phyloP scores from a whole-genome alignment of 495 filamentous ascomycete genomes.

The Penicillium maclennaniae region DNA sequence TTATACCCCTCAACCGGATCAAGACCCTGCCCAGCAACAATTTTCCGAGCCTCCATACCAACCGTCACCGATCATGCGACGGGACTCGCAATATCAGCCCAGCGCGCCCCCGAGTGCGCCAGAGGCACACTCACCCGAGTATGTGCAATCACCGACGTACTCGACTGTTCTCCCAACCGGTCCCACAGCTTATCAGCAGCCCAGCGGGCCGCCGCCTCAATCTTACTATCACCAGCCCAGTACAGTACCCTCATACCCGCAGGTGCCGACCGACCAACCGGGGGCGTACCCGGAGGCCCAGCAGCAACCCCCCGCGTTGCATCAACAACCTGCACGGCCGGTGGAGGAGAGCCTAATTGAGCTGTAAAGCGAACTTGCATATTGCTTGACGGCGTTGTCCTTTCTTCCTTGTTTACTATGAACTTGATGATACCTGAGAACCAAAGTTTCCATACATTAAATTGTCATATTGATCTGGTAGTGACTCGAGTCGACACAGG shows the following conservation, averaged over 20 bases:
- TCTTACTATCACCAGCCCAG: constrained; percentile 45
- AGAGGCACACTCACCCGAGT: constrained; percentile 27
- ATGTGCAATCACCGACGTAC: constrained; percentile 30
- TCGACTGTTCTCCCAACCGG: constrained; percentile 24
- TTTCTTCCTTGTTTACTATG: neutral
- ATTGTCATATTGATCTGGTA: neutral
- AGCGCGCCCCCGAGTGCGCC: constrained; percentile 26
- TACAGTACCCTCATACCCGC: constrained; percentile 34
- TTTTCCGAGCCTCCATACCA: constrained; percentile 26
- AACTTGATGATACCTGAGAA: constrained; percentile 26
- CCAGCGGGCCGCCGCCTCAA: constrained; percentile 27
- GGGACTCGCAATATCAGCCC: constrained; percentile 34
- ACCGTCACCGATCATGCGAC: constrained; percentile 25
- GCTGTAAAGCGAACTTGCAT: constrained; percentile 31
- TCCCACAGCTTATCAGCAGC: constrained; percentile 24
- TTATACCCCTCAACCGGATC: constrained; percentile 29
- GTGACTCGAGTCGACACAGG: neutral
- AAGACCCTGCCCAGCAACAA: constrained; percentile 18
- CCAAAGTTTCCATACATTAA: neutral
- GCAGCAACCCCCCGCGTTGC: constrained; percentile 34
- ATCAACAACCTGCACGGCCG: constrained; percentile 43
- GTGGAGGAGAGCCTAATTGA: constrained; percentile 94
- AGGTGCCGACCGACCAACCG: constrained; percentile 30
- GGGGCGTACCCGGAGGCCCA: constrained; percentile 65
- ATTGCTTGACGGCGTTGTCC: constrained; percentile 2